These are phyloP conservation scores for Coniochaeta sp. DNA, from an alignment of 2,329 filamentous ascomycete genomes.

Conservation along the genomic window DNA sequence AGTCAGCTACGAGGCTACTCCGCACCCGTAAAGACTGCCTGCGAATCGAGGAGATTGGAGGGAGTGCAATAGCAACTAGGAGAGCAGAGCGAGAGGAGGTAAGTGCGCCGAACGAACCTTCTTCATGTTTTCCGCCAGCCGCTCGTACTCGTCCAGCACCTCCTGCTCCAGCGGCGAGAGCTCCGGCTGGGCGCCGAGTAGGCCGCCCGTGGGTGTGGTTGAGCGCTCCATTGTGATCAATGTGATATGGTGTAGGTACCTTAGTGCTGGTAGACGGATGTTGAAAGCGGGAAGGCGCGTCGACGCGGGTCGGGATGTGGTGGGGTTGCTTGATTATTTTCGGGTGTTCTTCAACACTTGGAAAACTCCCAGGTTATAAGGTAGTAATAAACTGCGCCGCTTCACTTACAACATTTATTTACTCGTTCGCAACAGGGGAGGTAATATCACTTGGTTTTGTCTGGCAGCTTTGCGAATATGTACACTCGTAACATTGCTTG, in stretches of 20 bases:
- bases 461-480: not conserved
- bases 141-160: conserved; percentile 88
- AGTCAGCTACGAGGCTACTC: not conserved
- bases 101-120: conserved; percentile 45
- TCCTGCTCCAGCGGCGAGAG: conserved; percentile 84
- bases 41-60: not conserved
- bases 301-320: not conserved
- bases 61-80: not conserved
- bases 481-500: not conserved
- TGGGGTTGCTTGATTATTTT: not conserved
- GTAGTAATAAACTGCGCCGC: not conserved
- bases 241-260: too few species aligned
- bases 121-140: conserved; percentile 84
- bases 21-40: too few species aligned
- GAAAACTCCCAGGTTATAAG: too few species aligned
- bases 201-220: conserved; percentile 5
- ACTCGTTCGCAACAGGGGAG: too few species aligned
- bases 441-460: not conserved
- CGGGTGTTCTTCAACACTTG: too few species aligned
- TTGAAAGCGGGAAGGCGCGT: not conserved
- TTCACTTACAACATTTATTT: not conserved
- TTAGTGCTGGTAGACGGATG: not conserved
- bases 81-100: not conserved
- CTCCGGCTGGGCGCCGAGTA: conserved; percentile 39
- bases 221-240: conserved; percentile 1